These are phyloP conservation scores for Chalaropsis ovoidea DNA, from an alignment of 2,329 filamentous ascomycete species.

Conservation along the genomic window DNA sequence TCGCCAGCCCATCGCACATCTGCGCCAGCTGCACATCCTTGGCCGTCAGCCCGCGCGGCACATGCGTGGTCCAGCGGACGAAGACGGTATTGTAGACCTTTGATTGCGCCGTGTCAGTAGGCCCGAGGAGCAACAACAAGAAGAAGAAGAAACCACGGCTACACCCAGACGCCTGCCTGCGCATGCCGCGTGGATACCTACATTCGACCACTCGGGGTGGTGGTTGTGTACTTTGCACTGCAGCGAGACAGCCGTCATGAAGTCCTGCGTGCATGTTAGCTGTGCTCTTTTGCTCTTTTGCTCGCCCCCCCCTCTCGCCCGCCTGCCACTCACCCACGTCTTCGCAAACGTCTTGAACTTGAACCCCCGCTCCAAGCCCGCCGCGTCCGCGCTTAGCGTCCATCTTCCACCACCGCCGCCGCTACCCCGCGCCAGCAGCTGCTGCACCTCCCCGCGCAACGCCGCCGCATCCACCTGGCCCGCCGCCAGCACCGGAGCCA, in stretches of 20 bases:
- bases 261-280: conserved; percentile 36
- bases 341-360: conserved; percentile 56
- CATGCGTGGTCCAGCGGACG: conserved; percentile 65
- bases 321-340: conserved; percentile 46
- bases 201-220: conserved; percentile 69
- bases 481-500: conserved; percentile 34
- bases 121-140: not conserved
- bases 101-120: conserved; percentile 29
- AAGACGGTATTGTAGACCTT: conserved; percentile 61
- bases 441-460: conserved; percentile 36
- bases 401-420: conserved; percentile 35
- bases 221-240: conserved; percentile 60
- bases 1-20: conserved; percentile 51
- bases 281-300: not conserved
- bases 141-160: not conserved
- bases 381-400: conserved; percentile 42
- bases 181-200: conserved; percentile 31
- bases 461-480: conserved; percentile 36
- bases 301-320: too few relatives aligned
- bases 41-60: conserved; percentile 52
- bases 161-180: too few relatives aligned
- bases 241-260: conserved; percentile 61
- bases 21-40: conserved; percentile 54
- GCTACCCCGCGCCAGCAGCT: conserved; percentile 29
- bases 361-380: conserved; percentile 50